Base-by-base conservation (phyloP, 345 rosid genomes). In the Dipteronia dyeriana region DNA sequence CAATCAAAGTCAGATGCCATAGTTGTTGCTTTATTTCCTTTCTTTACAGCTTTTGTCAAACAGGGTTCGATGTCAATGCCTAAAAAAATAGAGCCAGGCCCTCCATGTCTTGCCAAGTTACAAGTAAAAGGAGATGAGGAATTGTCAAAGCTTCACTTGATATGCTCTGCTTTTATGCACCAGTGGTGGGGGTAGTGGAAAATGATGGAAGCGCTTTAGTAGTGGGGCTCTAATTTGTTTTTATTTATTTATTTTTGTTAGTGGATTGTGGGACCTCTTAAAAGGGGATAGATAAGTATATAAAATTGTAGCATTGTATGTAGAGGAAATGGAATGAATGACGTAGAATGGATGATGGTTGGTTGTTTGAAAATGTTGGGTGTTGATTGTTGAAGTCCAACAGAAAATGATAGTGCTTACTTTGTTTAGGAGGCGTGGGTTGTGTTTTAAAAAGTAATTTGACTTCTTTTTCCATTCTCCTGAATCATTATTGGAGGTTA, bases 231-330 rank as follows among this genome's bases (percentile, higher is more conserved):
- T 73, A 75, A 67, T 79, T 79, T 82, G 77, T 75, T 16, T 59
- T 57, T 57, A 1, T 5, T 7, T n/a, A n/a, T n/a, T n/a, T n/a
- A n/a, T n/a, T n/a, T 56, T 56, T 56, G 78, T 70, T 81, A 83
- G 87, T 94, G 89, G 90, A 71, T 31, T 78, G 93, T 85, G 92
- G 98, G 95, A 75, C 93, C 88, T 83, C 76, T 77, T 74, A 84
- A 85, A 81, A 80, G 12, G 83, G 76, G 73, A 45, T 66, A 57
- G 83, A 77, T 81, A 76, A 79, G 70, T 75, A 80, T 74, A 66
- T 80, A 73, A 75, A 51, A 53, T 41, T 78, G 75, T 75, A 66
- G 26, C 31, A 38, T 43, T 78, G 63, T 76, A 73, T 72, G 29
- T 45, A 60, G 53, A 70, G 68, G 69, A 68, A 43, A 75, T 68